Evolutionary conservation across 805 yeast species (phyloP).

Genomic region (Candida tallmaniae): DNA sequence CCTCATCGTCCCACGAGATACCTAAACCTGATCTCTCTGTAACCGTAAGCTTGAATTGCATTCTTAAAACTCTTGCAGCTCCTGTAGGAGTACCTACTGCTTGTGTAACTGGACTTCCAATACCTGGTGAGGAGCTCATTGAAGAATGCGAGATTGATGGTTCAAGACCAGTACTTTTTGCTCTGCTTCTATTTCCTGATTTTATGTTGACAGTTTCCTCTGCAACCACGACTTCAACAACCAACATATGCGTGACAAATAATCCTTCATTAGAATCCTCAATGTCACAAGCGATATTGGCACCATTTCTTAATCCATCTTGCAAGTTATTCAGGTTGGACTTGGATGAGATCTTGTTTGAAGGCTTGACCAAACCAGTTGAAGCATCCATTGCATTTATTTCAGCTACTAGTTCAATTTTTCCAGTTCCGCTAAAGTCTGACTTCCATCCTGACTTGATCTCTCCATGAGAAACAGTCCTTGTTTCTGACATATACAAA

Average conservation of each 20-base stretch:
- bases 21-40: slow-evolving; percentile 95
- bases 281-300: slow-evolving; percentile 73
- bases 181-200: slow-evolving; percentile 5
- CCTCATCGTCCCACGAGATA: slow-evolving; percentile 98
- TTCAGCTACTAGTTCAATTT: slow-evolving; percentile 74
- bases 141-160: slow-evolving; percentile 24
- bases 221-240: slow-evolving; percentile 89
- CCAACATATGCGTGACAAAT: slow-evolving; percentile 66
- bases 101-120: slow-evolving; percentile 2
- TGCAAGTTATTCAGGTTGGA: slow-evolving; percentile 18
- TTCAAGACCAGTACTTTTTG: slow-evolving; percentile 14
- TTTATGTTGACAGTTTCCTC: slow-evolving; percentile 65
- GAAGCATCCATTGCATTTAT: slow-evolving; percentile 56
- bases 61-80: slow-evolving; percentile 87
- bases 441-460: slow-evolving; percentile 93
- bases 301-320: slow-evolving; percentile 28
- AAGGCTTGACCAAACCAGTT: slow-evolving; percentile 47
- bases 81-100: slow-evolving; percentile 79
- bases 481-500: slow-evolving; percentile 65
- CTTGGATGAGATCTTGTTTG: slow-evolving; percentile 40
- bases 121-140: slow-evolving; percentile 3
- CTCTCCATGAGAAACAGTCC: slow-evolving; percentile 75
- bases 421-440: slow-evolving; percentile 75
- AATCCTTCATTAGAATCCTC: slow-evolving; percentile 80
- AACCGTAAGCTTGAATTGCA: slow-evolving; percentile 83